Percentiles rank a stretch among this genome's conserved stretches.
phyloP scores from a whole-genome alignment of 306 rosid species.

The Phaseolus lunatus region DNA sequence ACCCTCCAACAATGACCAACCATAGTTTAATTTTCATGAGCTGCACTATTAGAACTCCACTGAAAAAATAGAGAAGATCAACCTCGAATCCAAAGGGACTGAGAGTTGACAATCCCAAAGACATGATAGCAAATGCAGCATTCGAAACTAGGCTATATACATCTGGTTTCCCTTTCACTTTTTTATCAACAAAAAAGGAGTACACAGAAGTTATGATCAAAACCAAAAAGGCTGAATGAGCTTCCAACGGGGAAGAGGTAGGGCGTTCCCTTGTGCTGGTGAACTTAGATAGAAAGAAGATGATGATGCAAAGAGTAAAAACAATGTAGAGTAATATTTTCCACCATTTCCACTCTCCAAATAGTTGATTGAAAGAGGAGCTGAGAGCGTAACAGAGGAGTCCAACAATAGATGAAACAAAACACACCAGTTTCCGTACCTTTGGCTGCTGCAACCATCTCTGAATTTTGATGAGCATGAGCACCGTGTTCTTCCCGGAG shows the following conservation, averaged over 20 bases:
- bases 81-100: constrained; percentile 27
- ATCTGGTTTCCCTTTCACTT: constrained; percentile 28
- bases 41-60: constrained; percentile 12
- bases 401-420: constrained; percentile 18
- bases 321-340: neutral
- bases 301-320: constrained; percentile 3
- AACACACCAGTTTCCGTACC: neutral
- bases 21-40: constrained; percentile 35
- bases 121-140: constrained; percentile 38
- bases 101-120: neutral
- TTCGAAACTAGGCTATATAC: neutral
- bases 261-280: neutral
- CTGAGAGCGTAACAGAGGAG: constrained; percentile 27
- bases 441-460: neutral
- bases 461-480: neutral
- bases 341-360: constrained; percentile 35
- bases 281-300: neutral
- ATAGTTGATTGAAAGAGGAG: constrained; percentile 29
- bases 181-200: neutral
- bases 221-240: neutral
- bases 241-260: neutral
- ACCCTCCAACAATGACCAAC: constrained; percentile 9
- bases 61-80: constrained; percentile 36
- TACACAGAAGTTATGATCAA: neutral
- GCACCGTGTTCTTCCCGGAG: neutral